Conservation (phyloP, 345 rosid genomes). For the Citrus australasica region DNA sequence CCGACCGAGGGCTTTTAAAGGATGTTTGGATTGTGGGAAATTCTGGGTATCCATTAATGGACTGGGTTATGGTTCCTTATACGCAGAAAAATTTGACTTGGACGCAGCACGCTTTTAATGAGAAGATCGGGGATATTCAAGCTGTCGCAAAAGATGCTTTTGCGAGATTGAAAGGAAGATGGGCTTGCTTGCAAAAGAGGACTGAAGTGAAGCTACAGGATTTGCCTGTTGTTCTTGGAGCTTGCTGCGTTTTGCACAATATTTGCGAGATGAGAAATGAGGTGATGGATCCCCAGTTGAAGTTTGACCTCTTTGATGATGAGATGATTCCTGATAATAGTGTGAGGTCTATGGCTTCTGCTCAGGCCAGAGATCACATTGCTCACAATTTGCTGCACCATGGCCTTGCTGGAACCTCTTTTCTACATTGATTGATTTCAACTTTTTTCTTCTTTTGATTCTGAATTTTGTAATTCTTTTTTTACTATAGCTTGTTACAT, state of each 20-base stretch:
- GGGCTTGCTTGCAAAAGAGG: conserved; percentile 78
- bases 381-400: conserved; percentile 79
- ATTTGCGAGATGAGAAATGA: conserved; percentile 78
- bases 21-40: conserved; percentile 68
- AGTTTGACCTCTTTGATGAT: conserved; percentile 58
- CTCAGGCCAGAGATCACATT: conserved; percentile 59
- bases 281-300: conserved; percentile 38
- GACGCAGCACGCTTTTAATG: conserved; percentile 75
- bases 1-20: conserved; percentile 46
- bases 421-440: not conserved
- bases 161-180: conserved; percentile 58
- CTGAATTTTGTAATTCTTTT: not conserved
- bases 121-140: conserved; percentile 45
- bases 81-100: conserved; percentile 67
- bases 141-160: conserved; percentile 48
- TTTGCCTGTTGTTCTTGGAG: conserved; percentile 76
- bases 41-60: conserved; percentile 58
- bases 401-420: conserved; percentile 46
- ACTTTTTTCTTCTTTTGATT: not conserved
- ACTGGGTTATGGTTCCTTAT: conserved; percentile 79
- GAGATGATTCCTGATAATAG: conserved; percentile 56
- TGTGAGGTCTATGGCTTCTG: conserved; percentile 42
- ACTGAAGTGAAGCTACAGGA: conserved; percentile 80
- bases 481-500: conserved; percentile 3
- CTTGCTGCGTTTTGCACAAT: conserved; percentile 81